A percentile compares a stretch with the other conserved stretches of the same genome.
These are phyloP conservation scores for Filobasidium wieringae DNA, from an alignment of 768 basidiomycete genomes.

Conservation along the genomic window DNA sequence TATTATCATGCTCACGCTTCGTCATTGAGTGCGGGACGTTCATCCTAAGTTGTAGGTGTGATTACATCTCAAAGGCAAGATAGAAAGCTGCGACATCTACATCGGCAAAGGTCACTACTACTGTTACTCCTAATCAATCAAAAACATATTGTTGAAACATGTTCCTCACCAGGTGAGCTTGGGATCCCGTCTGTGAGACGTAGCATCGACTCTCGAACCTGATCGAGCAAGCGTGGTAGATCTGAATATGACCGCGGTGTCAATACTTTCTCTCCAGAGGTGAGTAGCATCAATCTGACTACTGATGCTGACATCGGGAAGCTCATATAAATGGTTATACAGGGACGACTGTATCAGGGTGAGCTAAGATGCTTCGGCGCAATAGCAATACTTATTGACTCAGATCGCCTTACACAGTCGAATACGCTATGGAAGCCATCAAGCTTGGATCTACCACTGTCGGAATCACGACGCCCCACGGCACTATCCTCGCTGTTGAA, in stretches of 20 bases:
- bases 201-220: too few relatives aligned
- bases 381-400: neutral
- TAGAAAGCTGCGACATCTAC: too few relatives aligned
- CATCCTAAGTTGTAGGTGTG: too few relatives aligned
- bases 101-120: too few relatives aligned
- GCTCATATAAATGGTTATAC: neutral
- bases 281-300: slow-evolving; percentile 11
- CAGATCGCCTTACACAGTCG: slow-evolving; percentile 49
- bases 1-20: too few relatives aligned
- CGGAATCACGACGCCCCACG: slow-evolving; percentile 79
- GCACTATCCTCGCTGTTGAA: slow-evolving; percentile 89
- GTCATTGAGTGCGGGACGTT: too few relatives aligned
- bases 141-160: too few relatives aligned
- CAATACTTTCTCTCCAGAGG: slow-evolving; percentile 90
- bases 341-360: slow-evolving; percentile 98
- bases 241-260: slow-evolving; percentile 69
- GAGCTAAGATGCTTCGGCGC: neutral
- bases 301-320: neutral
- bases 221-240: too few relatives aligned
- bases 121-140: too few relatives aligned
- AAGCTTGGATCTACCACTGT: slow-evolving; percentile 99
- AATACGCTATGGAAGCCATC: slow-evolving; percentile 99
- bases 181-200: too few relatives aligned
- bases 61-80: too few relatives aligned
- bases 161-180: too few relatives aligned